These are phyloP conservation scores for Trichophyton schoenleinii DNA, from an alignment of 2,329 filamentous ascomycete species.

Conservation along the genomic window DNA sequence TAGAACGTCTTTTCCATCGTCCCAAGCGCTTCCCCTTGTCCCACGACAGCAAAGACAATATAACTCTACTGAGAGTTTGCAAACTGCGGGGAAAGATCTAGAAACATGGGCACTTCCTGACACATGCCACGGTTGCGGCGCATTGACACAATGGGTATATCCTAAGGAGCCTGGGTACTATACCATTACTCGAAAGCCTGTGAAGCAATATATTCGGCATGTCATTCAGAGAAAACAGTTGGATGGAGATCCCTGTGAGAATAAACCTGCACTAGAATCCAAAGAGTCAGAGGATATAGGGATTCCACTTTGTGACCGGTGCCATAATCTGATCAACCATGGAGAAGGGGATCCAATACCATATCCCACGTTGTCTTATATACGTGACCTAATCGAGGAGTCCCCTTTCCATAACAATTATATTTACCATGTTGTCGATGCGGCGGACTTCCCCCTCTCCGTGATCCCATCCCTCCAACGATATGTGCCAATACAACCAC, in stretches of 20 bases:
- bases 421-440: conserved; percentile 89
- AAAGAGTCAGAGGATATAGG: conserved; percentile 1
- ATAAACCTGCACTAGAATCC: background rate
- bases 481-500: conserved; percentile 56
- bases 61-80: background rate
- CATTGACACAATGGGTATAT: conserved; percentile 45
- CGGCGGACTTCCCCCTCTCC: conserved; percentile 93
- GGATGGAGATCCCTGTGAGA: background rate
- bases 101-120: conserved; percentile 29
- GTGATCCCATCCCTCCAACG: conserved; percentile 64
- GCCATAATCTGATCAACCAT: conserved; percentile 70
- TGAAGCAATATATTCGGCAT: conserved; percentile 26
- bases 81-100: background rate
- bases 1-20: background rate
- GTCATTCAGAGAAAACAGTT: background rate
- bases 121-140: conserved; percentile 52
- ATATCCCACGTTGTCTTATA: conserved; percentile 68
- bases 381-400: conserved; percentile 73
- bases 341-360: conserved; percentile 57
- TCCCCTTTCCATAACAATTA: conserved; percentile 86
- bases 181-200: conserved; percentile 36
- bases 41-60: background rate
- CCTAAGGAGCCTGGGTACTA: conserved; percentile 48
- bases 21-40: background rate
- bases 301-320: conserved; percentile 68